phyloP scores from a whole-genome alignment of 2,329 filamentous ascomycete species.

The Pyrenophora seminiperda region DNA sequence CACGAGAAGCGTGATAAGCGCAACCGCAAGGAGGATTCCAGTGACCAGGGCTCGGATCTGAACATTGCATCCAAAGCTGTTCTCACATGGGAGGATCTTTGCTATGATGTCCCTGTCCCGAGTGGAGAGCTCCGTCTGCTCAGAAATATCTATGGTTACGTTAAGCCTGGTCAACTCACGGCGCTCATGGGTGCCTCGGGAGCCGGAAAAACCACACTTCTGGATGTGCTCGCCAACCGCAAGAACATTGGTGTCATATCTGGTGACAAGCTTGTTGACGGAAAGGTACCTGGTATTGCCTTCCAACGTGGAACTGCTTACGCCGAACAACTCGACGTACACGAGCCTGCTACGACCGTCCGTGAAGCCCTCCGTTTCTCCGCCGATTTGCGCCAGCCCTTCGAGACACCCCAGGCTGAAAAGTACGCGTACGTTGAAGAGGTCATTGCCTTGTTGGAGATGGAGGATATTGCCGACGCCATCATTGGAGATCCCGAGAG shows the following conservation, averaged over 20 bases:
- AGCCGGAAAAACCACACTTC: constrained; percentile 84
- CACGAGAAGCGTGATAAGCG: constrained; percentile 63
- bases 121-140: constrained; percentile 59
- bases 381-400: constrained; percentile 66
- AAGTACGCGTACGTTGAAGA: constrained; percentile 71
- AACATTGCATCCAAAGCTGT: constrained; percentile 61
- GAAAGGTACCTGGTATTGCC: constrained; percentile 60
- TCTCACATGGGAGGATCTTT: constrained; percentile 63
- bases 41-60: constrained; percentile 52
- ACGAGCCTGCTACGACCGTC: constrained; percentile 66
- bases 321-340: constrained; percentile 69
- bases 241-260: constrained; percentile 69
- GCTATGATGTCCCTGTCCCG: constrained; percentile 72
- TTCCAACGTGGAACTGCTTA: constrained; percentile 70
- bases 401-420: constrained; percentile 61
- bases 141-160: constrained; percentile 62
- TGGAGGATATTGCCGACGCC: constrained; percentile 69
- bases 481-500: constrained; percentile 66
- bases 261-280: constrained; percentile 68
- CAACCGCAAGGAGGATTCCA: constrained; percentile 50
- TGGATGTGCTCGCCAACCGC: constrained; percentile 73
- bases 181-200: constrained; percentile 56
- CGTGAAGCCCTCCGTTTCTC: constrained; percentile 70
- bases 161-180: constrained; percentile 62
- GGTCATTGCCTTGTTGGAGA: constrained; percentile 67